Evolutionary conservation across 805 yeast species (phyloP).

Genomic region (Henningerozyma blattae): DNA sequence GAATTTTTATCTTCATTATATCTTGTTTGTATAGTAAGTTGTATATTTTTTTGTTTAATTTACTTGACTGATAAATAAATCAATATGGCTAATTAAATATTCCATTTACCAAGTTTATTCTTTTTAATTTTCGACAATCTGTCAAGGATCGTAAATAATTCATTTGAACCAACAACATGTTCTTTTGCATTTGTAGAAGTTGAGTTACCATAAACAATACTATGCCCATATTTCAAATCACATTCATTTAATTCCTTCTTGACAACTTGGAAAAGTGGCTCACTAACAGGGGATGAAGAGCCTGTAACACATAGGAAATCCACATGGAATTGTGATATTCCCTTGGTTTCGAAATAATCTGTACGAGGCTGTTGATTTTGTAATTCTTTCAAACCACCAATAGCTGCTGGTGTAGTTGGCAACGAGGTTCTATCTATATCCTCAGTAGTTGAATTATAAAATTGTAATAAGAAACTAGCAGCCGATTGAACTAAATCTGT

Average conservation of each 20-base stretch:
- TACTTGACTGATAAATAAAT: no score
- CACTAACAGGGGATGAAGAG: constrained; percentile 57
- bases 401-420: constrained; percentile 12
- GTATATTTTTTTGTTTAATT: no score
- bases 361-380: constrained; percentile 1
- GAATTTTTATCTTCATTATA: no score
- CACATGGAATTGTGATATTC: constrained; percentile 16
- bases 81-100: no score
- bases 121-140: no score
- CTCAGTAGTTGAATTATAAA: constrained; percentile 19
- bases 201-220: constrained; percentile 47
- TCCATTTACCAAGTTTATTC: no score
- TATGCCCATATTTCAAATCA: constrained; percentile 35
- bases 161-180: constrained; percentile 59
- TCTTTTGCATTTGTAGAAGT: constrained; percentile 47
- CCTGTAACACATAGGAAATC: constrained; percentile 49
- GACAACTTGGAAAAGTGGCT: constrained; percentile 47
- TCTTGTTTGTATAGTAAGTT: no score
- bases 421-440: constrained; percentile 17
- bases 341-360: constrained; percentile 1
- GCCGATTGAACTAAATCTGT: constrained; percentile 46
- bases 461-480: constrained; percentile 37
- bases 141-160: constrained; percentile 41
- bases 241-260: constrained; percentile 30
- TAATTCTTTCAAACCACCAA: background rate